A percentile compares a stretch with the other conserved stretches of the same genome.
Conservation (phyloP, 495 filamentous ascomycete genomes). For the Xylaria sp. region DNA sequence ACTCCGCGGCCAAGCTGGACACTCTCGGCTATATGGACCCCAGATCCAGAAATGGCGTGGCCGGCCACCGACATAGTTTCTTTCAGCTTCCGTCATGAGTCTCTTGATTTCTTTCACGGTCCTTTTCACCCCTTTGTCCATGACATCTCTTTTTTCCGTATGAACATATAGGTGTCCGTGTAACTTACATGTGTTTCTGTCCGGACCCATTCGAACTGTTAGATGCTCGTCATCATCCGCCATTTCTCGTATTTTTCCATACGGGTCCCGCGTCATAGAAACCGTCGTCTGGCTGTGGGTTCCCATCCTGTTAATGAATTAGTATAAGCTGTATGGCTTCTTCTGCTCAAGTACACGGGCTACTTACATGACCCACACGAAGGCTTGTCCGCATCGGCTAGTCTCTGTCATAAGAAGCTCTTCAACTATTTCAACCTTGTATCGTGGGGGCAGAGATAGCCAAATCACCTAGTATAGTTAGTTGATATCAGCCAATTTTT, state of each 20-base stretch:
- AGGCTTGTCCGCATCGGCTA: not conserved
- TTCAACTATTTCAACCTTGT: not conserved
- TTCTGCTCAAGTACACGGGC: not conserved
- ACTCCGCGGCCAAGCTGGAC: slow-evolving; percentile 2
- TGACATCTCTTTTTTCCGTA: not conserved
- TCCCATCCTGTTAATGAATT: not conserved
- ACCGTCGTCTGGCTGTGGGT: not conserved
- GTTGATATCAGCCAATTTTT: not conserved
- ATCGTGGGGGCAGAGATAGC: not conserved
- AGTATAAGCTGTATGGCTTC: not conserved
- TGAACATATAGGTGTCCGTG: slow-evolving; percentile 8
- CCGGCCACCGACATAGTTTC: not conserved
- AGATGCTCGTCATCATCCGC: slow-evolving; percentile 15
- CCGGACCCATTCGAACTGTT: slow-evolving; percentile 15
- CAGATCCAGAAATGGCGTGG: slow-evolving; percentile 16
- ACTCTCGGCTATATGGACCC: not conserved
- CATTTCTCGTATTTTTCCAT: not conserved
- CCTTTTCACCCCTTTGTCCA: not conserved
- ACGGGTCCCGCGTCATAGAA: not conserved
- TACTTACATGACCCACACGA: slow-evolving; percentile 18
- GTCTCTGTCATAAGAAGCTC: not conserved
- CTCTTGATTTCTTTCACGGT: not conserved
- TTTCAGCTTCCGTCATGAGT: slow-evolving; percentile 14
- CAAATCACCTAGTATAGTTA: slow-evolving; percentile 15
- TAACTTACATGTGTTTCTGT: not conserved